Conservation (phyloP, 345 rosid genomes). For the Boechera stricta region DNA sequence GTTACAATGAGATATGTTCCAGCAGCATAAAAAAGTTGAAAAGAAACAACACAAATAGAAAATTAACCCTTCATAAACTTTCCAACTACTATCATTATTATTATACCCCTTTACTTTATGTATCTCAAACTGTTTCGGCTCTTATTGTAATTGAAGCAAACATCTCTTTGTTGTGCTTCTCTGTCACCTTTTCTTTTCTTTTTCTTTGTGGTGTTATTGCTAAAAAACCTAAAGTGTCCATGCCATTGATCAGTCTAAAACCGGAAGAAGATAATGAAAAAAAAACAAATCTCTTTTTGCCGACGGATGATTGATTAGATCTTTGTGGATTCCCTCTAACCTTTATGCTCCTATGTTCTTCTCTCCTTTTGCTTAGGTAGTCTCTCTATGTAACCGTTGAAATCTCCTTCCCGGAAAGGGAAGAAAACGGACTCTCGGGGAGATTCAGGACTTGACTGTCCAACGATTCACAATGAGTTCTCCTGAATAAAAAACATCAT, state of each 20-base stretch:
- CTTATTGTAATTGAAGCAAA: constrained; percentile 8
- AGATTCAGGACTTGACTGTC: constrained; percentile 70
- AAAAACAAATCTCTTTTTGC: constrained; percentile 21
- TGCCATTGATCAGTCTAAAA: constrained; percentile 19
- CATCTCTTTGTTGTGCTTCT: constrained; percentile 22
- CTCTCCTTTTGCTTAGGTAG: constrained; percentile 23
- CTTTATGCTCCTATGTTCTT: constrained; percentile 43
- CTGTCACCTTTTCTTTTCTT: neutral
- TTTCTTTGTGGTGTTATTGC: constrained; percentile 28
- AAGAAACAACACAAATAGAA: constrained; percentile 1
- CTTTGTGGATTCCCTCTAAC: constrained; percentile 31
- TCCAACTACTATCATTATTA: constrained; percentile 15
- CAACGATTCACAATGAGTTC: constrained; percentile 36
- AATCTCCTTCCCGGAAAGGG: constrained; percentile 61
- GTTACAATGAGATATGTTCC: constrained; percentile 2
- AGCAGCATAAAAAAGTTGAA: neutral
- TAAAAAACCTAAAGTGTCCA: constrained; percentile 22
- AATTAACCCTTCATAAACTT: constrained; percentile 1
- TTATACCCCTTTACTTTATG: neutral
- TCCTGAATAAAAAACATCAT: constrained; percentile 6
- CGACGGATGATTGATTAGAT: constrained; percentile 28
- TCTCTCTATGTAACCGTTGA: constrained; percentile 66
- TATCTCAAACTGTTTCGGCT: constrained; percentile 7
- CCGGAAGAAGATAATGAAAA: constrained; percentile 20
- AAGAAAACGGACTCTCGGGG: constrained; percentile 93